Evolutionary conservation across 1,284 basidiomycete genomes (phyloP), one percentile per base, ranked within the genome.

Genomic region (Trametes versicolor): DNA sequence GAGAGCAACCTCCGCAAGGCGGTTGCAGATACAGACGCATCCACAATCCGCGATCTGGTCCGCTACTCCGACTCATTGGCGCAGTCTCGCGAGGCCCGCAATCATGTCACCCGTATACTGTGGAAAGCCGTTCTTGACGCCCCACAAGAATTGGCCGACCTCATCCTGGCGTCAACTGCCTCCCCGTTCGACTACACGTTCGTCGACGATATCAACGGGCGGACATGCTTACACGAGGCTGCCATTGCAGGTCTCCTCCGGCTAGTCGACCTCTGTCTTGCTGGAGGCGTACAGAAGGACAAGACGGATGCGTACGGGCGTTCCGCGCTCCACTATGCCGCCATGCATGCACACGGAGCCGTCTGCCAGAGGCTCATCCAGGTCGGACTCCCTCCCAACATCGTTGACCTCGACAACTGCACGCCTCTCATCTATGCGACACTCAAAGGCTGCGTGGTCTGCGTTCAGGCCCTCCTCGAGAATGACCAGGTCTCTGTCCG

Each of bases 141-240:
- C 8, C 89, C 91, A 39, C 80, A 82, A 8, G 86, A 87, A 39
- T 80, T 94, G 51, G 89, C 89, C 25, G 91, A 95, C 73, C 79
- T 93, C 51, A 92, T 97, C 58, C 79, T 96, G 23, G 77, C 82
- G 19, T 89, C 91, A 43, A 82, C 95, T 58, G 81, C 83, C 21
- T 78, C 81, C 4, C 85, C 91, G 0, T 94, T 99, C 74, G 94
- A 99, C 79, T 99, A 94, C 76, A 83, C 84, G 57, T 98, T 96
- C 74, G 86, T 98, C 48, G 98, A 99, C 76, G 96, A 98, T 73
- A 99, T 99, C 83, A 99, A 98, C 76, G 95, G 94, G 37, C 89
- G 98, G 34, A 97, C 93, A 1, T 95, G 95, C 69, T 86, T 99
- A n/a, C 98, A 99, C 75, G 94, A 97, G 76, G 94, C 95, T 2